Conservation (phyloP, 805 yeast genomes). For the Jamesozyma lodderae region DNA sequence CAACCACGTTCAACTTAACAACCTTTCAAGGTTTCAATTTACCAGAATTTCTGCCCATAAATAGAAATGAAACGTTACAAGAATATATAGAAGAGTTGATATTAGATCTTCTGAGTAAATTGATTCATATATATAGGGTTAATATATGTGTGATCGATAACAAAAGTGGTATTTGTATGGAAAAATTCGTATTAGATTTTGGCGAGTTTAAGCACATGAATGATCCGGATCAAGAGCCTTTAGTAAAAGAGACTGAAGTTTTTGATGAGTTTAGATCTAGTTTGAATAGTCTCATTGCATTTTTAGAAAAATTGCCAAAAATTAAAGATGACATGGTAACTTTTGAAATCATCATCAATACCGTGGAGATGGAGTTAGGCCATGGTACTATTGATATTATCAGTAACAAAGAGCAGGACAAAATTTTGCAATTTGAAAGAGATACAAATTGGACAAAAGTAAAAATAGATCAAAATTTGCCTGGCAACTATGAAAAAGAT, state of each 20-base stretch:
- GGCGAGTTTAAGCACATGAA: conserved; percentile 24
- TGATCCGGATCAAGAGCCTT: conserved; percentile 5
- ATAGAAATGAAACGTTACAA: conserved; percentile 40
- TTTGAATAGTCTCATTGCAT: conserved; percentile 21
- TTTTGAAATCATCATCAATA: conserved; percentile 24
- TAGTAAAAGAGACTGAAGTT: conserved; percentile 19
- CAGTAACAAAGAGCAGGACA: conserved; percentile 4
- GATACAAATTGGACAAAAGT: conserved; percentile 27
- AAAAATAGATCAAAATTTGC: conserved; percentile 19
- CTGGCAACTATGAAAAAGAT: conserved; percentile 3
- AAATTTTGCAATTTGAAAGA: conserved; percentile 18
- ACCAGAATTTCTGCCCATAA: conserved; percentile 33
- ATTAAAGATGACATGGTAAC: conserved; percentile 22
- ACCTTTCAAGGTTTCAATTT: conserved; percentile 36
- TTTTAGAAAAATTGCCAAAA: conserved; percentile 18
- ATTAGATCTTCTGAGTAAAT: conserved; percentile 18
- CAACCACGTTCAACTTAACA: conserved; percentile 28
- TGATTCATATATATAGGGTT: conserved; percentile 17
- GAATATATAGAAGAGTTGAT: conserved; percentile 31
- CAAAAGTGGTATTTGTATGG: conserved; percentile 18
- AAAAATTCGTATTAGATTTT: conserved; percentile 25
- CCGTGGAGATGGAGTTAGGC: conserved; percentile 23
- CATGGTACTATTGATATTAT: conserved; percentile 9
- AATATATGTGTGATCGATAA: conserved; percentile 18
- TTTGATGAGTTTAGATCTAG: conserved; percentile 29